A percentile compares a stretch with the other conserved stretches of the same genome.
These are phyloP conservation scores for Aspergillus sp. DNA, from an alignment of 2,329 filamentous ascomycete species.

Conservation along the genomic window DNA sequence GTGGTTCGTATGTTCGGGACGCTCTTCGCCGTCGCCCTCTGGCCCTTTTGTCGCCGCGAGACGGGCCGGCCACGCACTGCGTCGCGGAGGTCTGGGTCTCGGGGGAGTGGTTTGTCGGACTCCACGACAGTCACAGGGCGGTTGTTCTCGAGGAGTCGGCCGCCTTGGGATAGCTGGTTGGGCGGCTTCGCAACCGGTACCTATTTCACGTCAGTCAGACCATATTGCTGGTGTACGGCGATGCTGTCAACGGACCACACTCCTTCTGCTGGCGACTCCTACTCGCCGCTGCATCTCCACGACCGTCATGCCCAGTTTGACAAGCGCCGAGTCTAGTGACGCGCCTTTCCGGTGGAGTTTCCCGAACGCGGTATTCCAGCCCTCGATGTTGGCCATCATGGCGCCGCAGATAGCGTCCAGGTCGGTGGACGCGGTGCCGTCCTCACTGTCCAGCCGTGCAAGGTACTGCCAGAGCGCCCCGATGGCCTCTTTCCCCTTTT, in stretches of 20 bases:
- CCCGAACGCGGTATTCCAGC: slow-evolving; percentile 74
- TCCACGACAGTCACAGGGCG: no score
- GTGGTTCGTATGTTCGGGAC: slow-evolving; percentile 10
- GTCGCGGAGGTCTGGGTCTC: slow-evolving; percentile 12
- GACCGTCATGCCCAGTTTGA: slow-evolving; percentile 65
- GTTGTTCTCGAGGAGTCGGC: slow-evolving; percentile 15
- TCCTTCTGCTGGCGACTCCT: slow-evolving; percentile 70
- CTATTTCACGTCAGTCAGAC: slow-evolving; percentile 9
- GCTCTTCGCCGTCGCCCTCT: slow-evolving; percentile 8
- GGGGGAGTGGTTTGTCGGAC: slow-evolving; percentile 4
- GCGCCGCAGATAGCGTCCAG: slow-evolving; percentile 69
- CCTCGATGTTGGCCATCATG: slow-evolving; percentile 87
- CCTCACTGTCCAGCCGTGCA: slow-evolving; percentile 52
- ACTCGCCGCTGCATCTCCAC: slow-evolving; percentile 80
- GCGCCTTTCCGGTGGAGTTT: slow-evolving; percentile 65
- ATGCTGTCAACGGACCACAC: slow-evolving; percentile 55
- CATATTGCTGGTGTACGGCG: no score
- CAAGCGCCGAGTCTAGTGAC: slow-evolving; percentile 58
- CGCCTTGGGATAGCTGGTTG: slow-evolving; percentile 6
- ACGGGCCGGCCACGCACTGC: slow-evolving; percentile 5
- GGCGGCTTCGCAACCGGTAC: slow-evolving; percentile 12
- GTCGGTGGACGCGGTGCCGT: slow-evolving; percentile 49
- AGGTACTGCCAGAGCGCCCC: slow-evolving; percentile 71
- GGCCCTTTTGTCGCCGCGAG: slow-evolving; percentile 6
- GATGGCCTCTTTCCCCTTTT: slow-evolving; percentile 66